Base-by-base conservation (phyloP, 2,329 filamentous ascomycete species). In the Phoma sp. region DNA sequence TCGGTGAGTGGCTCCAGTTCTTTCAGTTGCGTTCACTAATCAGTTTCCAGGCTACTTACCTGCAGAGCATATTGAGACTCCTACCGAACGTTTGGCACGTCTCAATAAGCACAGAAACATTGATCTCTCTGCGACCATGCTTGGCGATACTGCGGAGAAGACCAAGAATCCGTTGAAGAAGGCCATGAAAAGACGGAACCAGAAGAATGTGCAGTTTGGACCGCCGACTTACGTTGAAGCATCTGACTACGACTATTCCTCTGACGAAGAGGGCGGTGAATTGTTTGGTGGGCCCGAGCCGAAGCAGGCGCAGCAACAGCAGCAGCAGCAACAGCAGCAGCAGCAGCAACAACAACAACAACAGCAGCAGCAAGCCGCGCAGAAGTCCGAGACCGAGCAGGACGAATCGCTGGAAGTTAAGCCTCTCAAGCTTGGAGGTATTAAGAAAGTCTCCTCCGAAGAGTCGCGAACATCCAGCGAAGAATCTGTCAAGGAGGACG, bases 41-140 rank as follows among this genome's bases (percentile, higher is more conserved):
- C 43, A 13, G n/a, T 4, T 4, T n/a, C n/a, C 45, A 96, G 93
- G 93, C 38, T 99, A 99, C 71, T 81, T 99, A 50, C 95, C 95
- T 44, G 95, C 95, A 43, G 95, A 99, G 75, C 95, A 99, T 73
- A 99, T 99, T 62, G 95, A 99, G 75, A 99, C 95, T 7, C 95
- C 95, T 2, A 97, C 93, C 13, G 95, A 99, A 80, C 85, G 95
- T 71, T 78, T 99, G 58, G 95, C 95, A 40, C 87, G 95, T 60
- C 78, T 98, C 60, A 99, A 99, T 77, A 99, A 99, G 77, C 95
- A 99, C 77, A 86, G 95, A 70, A 99, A 99, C 71, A 93, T 98
- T 66, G 95, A 99, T 79, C 81, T 89, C 32, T 88, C 87, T 48
- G 86, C 86, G 33, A 87, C 86, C 0, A 89, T 89, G 86, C 80